A percentile compares a stretch with the other conserved stretches of the same genome.
Conservation (phyloP, 805 yeast genomes). For the Schwanniomyces yamadae region DNA sequence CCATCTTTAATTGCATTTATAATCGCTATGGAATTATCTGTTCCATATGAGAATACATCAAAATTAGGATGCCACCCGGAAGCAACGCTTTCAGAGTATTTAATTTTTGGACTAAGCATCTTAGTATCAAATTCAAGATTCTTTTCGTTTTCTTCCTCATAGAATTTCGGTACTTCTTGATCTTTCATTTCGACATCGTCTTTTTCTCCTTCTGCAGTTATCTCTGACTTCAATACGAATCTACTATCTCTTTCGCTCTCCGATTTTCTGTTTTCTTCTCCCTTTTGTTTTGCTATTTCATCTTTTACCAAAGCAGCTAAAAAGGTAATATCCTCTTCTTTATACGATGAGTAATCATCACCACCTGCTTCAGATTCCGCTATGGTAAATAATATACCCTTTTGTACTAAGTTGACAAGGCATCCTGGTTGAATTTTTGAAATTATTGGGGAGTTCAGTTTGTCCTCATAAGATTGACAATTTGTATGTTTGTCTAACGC, state of each 20-base stretch:
- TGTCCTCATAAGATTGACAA: conserved; percentile 52
- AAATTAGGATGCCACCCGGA: conserved; percentile 58
- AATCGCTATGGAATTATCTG: conserved; percentile 45
- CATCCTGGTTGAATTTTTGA: conserved; percentile 71
- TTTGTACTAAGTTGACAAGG: conserved; percentile 78
- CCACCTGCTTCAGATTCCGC: conserved; percentile 54
- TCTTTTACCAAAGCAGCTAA: conserved; percentile 54
- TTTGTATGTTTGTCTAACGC: conserved; percentile 76
- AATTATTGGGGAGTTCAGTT: conserved; percentile 40
- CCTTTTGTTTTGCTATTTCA: conserved; percentile 19
- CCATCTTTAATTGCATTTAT: conserved; percentile 36
- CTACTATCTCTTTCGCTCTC: conserved; percentile 3
- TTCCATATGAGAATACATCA: conserved; percentile 55
- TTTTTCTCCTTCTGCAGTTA: background rate
- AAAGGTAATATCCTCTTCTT: conserved; percentile 39
- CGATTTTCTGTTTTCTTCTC: conserved; percentile 5
- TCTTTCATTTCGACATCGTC: conserved; percentile 9
- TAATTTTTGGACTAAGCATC: conserved; percentile 36
- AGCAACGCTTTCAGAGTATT: conserved; percentile 44
- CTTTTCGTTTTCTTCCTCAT: conserved; percentile 1
- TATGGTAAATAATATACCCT: conserved; percentile 77
- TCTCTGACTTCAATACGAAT: conserved; percentile 12
- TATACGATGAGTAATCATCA: conserved; percentile 4
- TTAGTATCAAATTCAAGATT: conserved; percentile 22
- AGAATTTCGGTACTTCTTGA: background rate